These are phyloP conservation scores for Blastobotrys robertii DNA, from an alignment of 805 yeast species.

Conservation along the genomic window DNA sequence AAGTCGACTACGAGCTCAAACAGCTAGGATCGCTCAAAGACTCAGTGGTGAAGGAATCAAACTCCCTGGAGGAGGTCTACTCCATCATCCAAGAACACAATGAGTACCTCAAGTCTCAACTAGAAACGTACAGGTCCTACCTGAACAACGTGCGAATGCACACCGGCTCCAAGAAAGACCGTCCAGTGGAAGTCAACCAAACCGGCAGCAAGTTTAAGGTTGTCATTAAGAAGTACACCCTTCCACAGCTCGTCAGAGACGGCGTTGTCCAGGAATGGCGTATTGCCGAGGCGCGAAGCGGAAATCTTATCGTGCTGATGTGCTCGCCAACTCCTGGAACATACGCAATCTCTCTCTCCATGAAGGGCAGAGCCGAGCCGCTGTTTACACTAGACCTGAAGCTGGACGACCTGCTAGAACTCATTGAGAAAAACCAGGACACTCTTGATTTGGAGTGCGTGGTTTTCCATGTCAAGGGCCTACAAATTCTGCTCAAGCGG, in stretches of 20 bases:
- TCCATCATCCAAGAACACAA: conserved; percentile 28
- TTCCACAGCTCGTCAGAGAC: conserved; percentile 20
- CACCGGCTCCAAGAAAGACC: conserved; percentile 21
- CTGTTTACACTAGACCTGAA: conserved; percentile 24
- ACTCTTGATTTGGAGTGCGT: conserved; percentile 23
- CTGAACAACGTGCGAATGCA: conserved; percentile 27
- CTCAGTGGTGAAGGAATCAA: conserved; percentile 24
- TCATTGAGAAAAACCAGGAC: conserved; percentile 15
- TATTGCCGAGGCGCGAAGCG: conserved; percentile 18
- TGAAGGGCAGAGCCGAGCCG: conserved; percentile 24
- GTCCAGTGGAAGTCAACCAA: conserved; percentile 11
- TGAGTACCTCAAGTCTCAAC: conserved; percentile 27
- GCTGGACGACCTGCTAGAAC: conserved; percentile 28
- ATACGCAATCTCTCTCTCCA: conserved; percentile 23
- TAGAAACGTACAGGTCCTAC: conserved; percentile 29
- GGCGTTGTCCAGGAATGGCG: conserved; percentile 21
- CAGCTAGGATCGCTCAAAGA: conserved; percentile 27
- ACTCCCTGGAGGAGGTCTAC: conserved; percentile 25
- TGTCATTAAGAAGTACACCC: conserved; percentile 20
- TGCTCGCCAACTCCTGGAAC: conserved; percentile 25
- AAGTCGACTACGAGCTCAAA: conserved; percentile 27
- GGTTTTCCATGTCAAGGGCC: conserved; percentile 19
- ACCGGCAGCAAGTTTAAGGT: conserved; percentile 8
- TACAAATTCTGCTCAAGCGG: conserved; percentile 20
- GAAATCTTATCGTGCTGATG: conserved; percentile 20